Base-by-base conservation (phyloP, 192 early-diverging fungal genomes). In the Linnemannia elongata region DNA sequence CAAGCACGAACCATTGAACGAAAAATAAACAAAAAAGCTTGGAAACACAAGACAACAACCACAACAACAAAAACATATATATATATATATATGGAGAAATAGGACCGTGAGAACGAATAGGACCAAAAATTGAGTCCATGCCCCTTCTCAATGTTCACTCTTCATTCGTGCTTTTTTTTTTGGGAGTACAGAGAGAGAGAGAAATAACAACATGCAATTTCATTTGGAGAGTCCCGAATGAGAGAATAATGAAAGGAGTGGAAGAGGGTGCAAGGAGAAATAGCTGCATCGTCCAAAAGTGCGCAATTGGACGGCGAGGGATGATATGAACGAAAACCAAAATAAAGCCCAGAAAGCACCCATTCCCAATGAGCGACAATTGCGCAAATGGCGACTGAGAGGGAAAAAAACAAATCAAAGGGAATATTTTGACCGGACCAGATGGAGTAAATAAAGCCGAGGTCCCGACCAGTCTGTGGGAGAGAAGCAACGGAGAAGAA, bases 81-180 rank as follows among this genome's bases (percentile, higher is more conserved):
- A n/a, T n/a, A n/a, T n/a, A n/a, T n/a, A n/a, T n/a, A n/a, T n/a
- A n/a, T 45, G 42, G 52, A 35, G 45, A 10, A 49, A 52, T 52
- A 18, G 70, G 35, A 73, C 78, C 52, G 78, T 79, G 78, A 79
- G 78, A 79, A 79, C 69, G 78, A 72, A 79, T 39, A 13, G 35
- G 38, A 45, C 20, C 33, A 45, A 45, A 45, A 42, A 42, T 6
- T 41, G 60, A 13, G 69, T 41, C 30, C 68, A 41, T 35, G 69
- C 20, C 69, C 38, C 20, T 71, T 27, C 38, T 13, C 41, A 42
- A 35, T 8, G 69, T 71, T 38, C 38, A 22, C 33, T 12, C 18
- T 49, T 52, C 49, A 52, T 57, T n/a, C 12, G 9, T 66, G 4
- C 30, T 70, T 10, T 41, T 71, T 71, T 41, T 39, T 39, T 71